Percentiles rank a stretch among this genome's conserved stretches.
Evolutionary conservation across 441 rosid genomes (phyloP).

Genomic region (Mallotus japonicus): DNA sequence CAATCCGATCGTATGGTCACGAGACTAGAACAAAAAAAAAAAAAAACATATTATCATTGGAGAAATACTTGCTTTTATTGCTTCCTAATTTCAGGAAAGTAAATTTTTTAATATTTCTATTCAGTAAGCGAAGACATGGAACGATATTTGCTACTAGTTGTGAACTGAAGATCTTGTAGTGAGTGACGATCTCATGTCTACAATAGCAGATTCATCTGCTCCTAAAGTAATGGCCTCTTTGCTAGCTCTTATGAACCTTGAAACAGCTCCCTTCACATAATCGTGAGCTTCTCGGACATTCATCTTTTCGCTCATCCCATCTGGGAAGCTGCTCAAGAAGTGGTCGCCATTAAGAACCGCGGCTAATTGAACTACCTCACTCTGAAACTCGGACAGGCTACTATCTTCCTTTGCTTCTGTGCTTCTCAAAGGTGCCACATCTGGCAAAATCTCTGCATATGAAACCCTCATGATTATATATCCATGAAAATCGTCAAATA

Average conservation of each 20-base stretch:
- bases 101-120: slow-evolving; percentile 5
- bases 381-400: slow-evolving; percentile 65
- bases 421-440: slow-evolving; percentile 58
- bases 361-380: slow-evolving; percentile 84
- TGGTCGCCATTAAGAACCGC: slow-evolving; percentile 92
- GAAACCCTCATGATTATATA: background rate
- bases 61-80: background rate
- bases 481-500: background rate
- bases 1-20: background rate
- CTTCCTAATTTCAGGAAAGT: background rate
- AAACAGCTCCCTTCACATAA: slow-evolving; percentile 62
- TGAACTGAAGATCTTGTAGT: slow-evolving; percentile 63
- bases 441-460: slow-evolving; percentile 63
- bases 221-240: slow-evolving; percentile 83
- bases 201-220: slow-evolving; percentile 83
- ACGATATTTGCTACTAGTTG: slow-evolving; percentile 22
- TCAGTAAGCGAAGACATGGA: slow-evolving; percentile 9
- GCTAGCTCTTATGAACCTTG: slow-evolving; percentile 81
- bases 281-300: slow-evolving; percentile 73
- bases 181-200: slow-evolving; percentile 81
- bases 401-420: slow-evolving; percentile 69
- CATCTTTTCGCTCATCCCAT: slow-evolving; percentile 75
- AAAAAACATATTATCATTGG: background rate
- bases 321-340: slow-evolving; percentile 72
- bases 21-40: too few species aligned